Evolutionary conservation across 1,284 basidiomycete species (phyloP).

Genomic region (Boletellus deceptivus): DNA sequence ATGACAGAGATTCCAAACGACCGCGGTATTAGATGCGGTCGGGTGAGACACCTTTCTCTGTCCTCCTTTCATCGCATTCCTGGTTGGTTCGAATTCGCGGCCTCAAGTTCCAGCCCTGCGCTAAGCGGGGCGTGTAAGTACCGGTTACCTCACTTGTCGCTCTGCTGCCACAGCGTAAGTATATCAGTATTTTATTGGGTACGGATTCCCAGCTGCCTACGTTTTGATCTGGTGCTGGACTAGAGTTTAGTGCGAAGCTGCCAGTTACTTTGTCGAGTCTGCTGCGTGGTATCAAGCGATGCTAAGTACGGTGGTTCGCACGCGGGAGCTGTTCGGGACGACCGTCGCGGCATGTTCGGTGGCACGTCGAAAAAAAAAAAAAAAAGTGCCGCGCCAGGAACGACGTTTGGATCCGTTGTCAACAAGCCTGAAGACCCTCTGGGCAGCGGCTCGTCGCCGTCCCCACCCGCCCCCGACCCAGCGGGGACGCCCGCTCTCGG

Average conservation of each 20-base stretch:
- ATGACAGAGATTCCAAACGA: constrained; percentile 79
- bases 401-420: not conserved
- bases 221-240: constrained; percentile 9
- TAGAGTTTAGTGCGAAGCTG: constrained; percentile 6
- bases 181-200: constrained; percentile 36
- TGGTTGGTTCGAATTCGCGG: constrained; percentile 21
- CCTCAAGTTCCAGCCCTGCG: constrained; percentile 32
- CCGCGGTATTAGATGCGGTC: constrained; percentile 65
- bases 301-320: not conserved
- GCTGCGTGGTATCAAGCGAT: too few species aligned
- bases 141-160: constrained; percentile 27
- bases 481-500: too few species aligned
- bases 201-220: constrained; percentile 4
- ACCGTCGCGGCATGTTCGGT: constrained; percentile 13
- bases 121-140: constrained; percentile 38
- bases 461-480: too few species aligned
- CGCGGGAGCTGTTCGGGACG: not conserved
- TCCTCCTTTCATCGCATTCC: constrained; percentile 19
- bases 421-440: not conserved
- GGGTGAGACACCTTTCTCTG: constrained; percentile 33
- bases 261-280: not conserved
- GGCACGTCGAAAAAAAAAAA: constrained; percentile 20
- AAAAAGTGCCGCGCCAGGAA: constrained; percentile 18
- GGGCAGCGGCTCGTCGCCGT: not conserved
- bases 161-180: constrained; percentile 33